Evolutionary conservation across 2,329 filamentous ascomycete genomes (phyloP).

Genomic region (Coniella vitis): DNA sequence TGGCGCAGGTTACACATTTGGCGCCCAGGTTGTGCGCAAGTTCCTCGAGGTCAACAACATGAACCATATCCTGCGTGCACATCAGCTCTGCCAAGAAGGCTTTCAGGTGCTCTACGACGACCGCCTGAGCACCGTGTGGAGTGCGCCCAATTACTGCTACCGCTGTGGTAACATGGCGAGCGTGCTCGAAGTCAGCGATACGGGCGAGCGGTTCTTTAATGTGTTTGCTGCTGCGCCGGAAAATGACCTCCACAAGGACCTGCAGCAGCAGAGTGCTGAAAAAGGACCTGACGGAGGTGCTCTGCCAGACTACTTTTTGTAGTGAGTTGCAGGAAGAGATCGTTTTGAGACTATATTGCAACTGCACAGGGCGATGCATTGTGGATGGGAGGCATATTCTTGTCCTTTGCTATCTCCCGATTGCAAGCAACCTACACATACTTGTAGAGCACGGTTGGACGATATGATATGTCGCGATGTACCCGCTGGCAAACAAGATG

Average conservation of each 20-base stretch:
- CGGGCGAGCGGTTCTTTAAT: slow-evolving; percentile 91
- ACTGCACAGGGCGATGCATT: too few relatives aligned
- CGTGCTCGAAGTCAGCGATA: slow-evolving; percentile 91
- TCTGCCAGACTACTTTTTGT: slow-evolving; percentile 69
- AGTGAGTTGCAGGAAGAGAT: too few relatives aligned
- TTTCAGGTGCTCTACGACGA: slow-evolving; percentile 97
- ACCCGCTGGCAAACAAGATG: too few relatives aligned
- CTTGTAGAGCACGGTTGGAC: too few relatives aligned
- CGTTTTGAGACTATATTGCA: too few relatives aligned
- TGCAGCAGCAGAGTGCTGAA: slow-evolving; percentile 55
- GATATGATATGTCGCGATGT: too few relatives aligned
- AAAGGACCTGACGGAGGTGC: slow-evolving; percentile 57
- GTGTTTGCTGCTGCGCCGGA: slow-evolving; percentile 96
- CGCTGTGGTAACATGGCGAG: slow-evolving; percentile 95
- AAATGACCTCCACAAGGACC: slow-evolving; percentile 84
- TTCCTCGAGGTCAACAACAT: slow-evolving; percentile 96
- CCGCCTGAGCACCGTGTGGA: slow-evolving; percentile 92
- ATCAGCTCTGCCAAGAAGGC: slow-evolving; percentile 96
- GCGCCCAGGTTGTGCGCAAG: slow-evolving; percentile 95
- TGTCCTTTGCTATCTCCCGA: too few relatives aligned
- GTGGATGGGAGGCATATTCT: too few relatives aligned
- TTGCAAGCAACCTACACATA: too few relatives aligned
- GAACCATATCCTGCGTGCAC: slow-evolving; percentile 95
- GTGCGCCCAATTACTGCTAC: slow-evolving; percentile 93
- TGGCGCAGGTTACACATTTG: slow-evolving; percentile 95